These are phyloP conservation scores for Odontarrhena argentea DNA, from an alignment of 345 rosid genomes.

Conservation along the genomic window DNA sequence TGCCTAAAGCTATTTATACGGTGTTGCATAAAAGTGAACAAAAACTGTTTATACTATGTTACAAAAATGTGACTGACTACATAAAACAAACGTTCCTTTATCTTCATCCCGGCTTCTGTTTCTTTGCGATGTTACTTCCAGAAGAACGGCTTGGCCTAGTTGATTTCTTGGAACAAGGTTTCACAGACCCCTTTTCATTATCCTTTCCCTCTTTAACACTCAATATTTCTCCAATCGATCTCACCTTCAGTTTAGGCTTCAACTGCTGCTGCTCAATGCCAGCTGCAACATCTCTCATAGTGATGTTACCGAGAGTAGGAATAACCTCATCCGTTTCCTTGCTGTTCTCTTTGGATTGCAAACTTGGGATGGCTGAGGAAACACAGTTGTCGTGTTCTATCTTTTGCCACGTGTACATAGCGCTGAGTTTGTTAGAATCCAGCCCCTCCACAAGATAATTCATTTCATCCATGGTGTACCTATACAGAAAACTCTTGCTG, in stretches of 20 bases:
- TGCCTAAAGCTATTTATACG: too few relatives aligned
- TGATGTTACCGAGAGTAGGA: conserved; percentile 1
- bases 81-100: background rate
- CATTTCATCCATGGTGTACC: conserved; percentile 54
- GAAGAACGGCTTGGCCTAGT: conserved; percentile 18
- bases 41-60: background rate
- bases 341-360: conserved; percentile 31
- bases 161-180: conserved; percentile 22
- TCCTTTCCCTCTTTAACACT: conserved; percentile 6
- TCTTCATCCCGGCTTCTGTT: conserved; percentile 27
- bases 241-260: conserved; percentile 40
- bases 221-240: conserved; percentile 21
- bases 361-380: conserved; percentile 14
- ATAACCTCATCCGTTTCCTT: background rate
- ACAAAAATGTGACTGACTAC: background rate
- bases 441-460: conserved; percentile 53
- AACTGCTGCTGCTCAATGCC: conserved; percentile 42
- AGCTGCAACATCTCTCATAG: conserved; percentile 27
- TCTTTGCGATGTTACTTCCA: conserved; percentile 11
- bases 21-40: too few relatives aligned
- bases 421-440: conserved; percentile 14
- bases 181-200: background rate
- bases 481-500: conserved; percentile 53
- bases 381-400: conserved; percentile 36
- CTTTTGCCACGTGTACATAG: conserved; percentile 53